These are phyloP conservation scores for Actinomortierella wolfii DNA, from an alignment of 371 early-diverging fungal genomes.

Conservation along the genomic window DNA sequence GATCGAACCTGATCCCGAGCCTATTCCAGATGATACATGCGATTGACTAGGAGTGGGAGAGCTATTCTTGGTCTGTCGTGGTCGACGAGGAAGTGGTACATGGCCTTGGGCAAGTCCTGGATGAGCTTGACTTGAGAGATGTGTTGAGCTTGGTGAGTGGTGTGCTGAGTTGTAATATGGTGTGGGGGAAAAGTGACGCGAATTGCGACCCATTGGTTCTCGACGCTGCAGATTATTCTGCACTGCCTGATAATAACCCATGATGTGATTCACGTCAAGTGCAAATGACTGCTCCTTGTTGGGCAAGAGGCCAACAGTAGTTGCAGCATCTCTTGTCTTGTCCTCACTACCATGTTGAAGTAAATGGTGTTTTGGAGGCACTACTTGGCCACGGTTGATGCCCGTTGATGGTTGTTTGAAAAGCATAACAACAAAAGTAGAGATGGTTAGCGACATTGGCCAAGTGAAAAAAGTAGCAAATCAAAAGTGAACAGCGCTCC, in stretches of 20 bases:
- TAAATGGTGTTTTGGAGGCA: no score
- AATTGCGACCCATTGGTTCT: conserved; percentile 34
- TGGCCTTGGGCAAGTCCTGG: conserved; percentile 42
- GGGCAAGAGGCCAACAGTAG: no score
- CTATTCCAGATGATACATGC: not conserved
- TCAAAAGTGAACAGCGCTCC: not conserved
- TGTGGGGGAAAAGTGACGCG: conserved; percentile 37
- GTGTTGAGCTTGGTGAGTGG: conserved; percentile 11
- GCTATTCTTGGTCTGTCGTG: conserved; percentile 32
- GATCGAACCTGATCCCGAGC: not conserved
- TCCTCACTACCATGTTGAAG: no score
- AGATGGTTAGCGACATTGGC: no score
- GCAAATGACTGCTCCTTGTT: conserved; percentile 38
- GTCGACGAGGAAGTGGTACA: conserved; percentile 32
- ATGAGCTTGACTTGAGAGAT: conserved; percentile 17
- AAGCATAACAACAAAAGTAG: no score
- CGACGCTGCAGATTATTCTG: conserved; percentile 10
- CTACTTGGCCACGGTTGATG: no score
- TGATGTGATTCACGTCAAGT: conserved; percentile 35
- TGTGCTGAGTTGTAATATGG: conserved; percentile 31
- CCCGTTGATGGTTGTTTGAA: no score
- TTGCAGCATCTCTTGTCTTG: no score
- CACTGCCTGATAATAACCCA: conserved; percentile 35
- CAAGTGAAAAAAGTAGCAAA: not conserved
- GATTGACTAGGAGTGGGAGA: conserved; percentile 17